phyloP scores from a whole-genome alignment of 495 filamentous ascomycete genomes.

The Rostrohypoxylon terebratum region DNA sequence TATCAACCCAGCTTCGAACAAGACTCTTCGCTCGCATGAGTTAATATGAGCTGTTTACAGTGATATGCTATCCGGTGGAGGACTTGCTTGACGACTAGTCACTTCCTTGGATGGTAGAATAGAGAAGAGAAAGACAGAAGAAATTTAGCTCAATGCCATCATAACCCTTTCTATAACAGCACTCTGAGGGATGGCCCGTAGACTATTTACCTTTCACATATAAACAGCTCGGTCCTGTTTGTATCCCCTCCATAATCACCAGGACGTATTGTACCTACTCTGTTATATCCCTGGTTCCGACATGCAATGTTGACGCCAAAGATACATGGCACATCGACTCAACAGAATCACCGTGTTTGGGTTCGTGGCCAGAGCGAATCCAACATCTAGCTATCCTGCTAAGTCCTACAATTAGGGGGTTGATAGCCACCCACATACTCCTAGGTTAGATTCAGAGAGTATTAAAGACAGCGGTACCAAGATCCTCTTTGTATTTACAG shows the following conservation, averaged over 20 bases:
- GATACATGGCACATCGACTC: neutral
- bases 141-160: neutral
- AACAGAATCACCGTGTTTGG: neutral
- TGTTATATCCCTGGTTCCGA: neutral
- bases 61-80: neutral
- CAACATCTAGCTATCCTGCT: neutral
- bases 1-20: neutral
- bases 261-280: neutral
- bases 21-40: neutral
- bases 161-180: neutral
- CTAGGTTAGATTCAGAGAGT: neutral
- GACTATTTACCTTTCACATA: neutral
- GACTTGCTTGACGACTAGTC: neutral
- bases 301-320: too few species aligned
- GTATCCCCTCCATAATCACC: neutral
- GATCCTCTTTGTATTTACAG: neutral
- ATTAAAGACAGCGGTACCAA: neutral
- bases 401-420: neutral
- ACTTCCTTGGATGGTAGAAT: conserved; percentile 2
- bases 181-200: neutral
- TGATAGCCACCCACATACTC: too few species aligned
- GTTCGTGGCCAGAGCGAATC: neutral
- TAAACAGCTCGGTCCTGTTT: neutral
- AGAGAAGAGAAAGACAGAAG: neutral
- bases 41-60: conserved; percentile 16